Base-by-base conservation (phyloP, 1,284 basidiomycete species). In the Spongiforma sp. region DNA sequence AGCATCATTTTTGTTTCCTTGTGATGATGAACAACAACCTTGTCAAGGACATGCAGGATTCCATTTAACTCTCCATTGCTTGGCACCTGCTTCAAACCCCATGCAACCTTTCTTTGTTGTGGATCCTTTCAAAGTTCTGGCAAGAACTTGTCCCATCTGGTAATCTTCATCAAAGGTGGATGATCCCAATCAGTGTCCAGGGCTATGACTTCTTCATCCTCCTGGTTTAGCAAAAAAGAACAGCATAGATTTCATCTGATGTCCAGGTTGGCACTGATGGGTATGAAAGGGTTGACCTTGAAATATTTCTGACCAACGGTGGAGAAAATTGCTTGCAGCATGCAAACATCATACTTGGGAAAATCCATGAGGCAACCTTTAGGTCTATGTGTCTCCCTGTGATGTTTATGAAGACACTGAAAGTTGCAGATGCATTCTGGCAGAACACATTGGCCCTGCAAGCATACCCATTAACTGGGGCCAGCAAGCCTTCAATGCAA, bases 31-130 rank as follows among this genome's bases (percentile, higher is more conserved):
- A 7, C 53, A 9, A 67, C 41, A 0, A 53, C 39, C 0, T 43
- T 7, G 9, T 61, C 66, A 46, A 61, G 26, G 19, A 54, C 46
- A 1, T 26, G 19, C 1, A 67, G 59, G 15, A 67, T 61, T 6
- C 60, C 57, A 0, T 30, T 17, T 28, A 6, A 8, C 17, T 30
- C 48, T 15, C 26, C 48, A 5, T 11, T 24, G n/a, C 14, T 28
- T 0, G 15, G 39, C 53, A 61, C 54, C n/a, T 46, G 3, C 19
- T 66, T 66, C 1, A 66, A 50, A 19, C 19, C 19, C 33, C 48
- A 50, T 2, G 41, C 57, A 1, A 39, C 60, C 15, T 60, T 57
- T 17, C 57, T 39, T 37, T 67, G 50, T 11, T 50, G 30, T 1
- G 15, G 2, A 34, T 67, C 66, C 53, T 52, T 9, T 9, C 26